Evolutionary conservation across 2,329 filamentous ascomycete species (phyloP), one percentile per base, ranked within the genome.

Genomic region (Calonectria henricotiae): DNA sequence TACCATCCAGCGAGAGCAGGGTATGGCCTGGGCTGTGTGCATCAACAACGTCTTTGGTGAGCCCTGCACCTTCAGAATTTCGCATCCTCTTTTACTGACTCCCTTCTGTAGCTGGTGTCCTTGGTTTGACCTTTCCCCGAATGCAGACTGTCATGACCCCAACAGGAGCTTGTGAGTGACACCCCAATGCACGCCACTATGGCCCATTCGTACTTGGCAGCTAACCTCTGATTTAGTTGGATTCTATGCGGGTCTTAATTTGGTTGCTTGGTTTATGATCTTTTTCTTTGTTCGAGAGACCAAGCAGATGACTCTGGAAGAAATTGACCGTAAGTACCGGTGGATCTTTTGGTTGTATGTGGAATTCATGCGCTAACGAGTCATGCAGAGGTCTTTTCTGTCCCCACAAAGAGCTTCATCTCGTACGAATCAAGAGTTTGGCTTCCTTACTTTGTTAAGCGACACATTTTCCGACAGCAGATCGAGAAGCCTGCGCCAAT

Each of bases 261-360:
- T 83, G 0, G 74, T 85, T 0, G 85, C 84, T 0, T 83, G 85
- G 77, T 58, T 79, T 60, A 82, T 86, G 76, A 86, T 86, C 69
- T 86, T 86, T 77, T 82, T 84, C 70, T 81, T 86, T 67, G 83
- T 86, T 1, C 83, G 84, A 47, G 84, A 86, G 75, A 86, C 84
- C 1, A 85, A 86, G 79, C 83, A 85, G 73, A 80, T 83, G 47
- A 85, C 84, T 0, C 79, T 86, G 4, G 84, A 86, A 71, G 84
- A 86, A 41, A 17, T 78, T 44, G 75, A 78, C 73, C 55, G 69
- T 71, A 68, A 61, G 69, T 68, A 0, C 25, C 8, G n/a, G 37
- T 1, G 13, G 6, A n/a, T 30, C 7, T 13, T 9, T 23, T 35
- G 15, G 17, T 15, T n/a, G 13, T 11, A 32, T 3, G 5, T 41